A percentile compares a stretch with the other conserved stretches of the same genome.
phyloP scores from a whole-genome alignment of 257 asterid species.

The Oldenlandia corymbosa region DNA sequence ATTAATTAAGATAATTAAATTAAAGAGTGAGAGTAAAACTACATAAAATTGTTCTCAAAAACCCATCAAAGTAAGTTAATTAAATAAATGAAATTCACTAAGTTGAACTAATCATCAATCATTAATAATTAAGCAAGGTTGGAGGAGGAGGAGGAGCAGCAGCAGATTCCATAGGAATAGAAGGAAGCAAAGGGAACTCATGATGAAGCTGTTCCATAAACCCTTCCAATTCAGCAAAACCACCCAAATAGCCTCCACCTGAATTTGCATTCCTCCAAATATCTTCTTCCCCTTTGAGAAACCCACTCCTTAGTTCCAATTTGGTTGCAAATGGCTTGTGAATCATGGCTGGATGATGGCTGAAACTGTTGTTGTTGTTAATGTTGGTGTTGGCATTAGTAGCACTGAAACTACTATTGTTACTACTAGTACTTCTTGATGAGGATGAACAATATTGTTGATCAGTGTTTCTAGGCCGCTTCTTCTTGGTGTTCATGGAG shows the following conservation, averaged over 20 bases:
- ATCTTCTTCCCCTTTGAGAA: slow-evolving; percentile 67
- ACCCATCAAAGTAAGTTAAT: slow-evolving; percentile 12
- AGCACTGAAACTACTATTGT: background rate
- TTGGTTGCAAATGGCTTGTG: slow-evolving; percentile 24
- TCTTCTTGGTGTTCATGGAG: slow-evolving; percentile 5
- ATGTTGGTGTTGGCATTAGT: too few relatives aligned
- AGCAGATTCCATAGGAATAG: slow-evolving; percentile 21
- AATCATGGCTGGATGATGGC: slow-evolving; percentile 1
- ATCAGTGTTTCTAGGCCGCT: background rate
- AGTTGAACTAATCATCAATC: slow-evolving; percentile 10
- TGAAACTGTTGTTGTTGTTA: background rate
- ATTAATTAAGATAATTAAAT: too few relatives aligned
- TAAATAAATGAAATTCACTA: background rate
- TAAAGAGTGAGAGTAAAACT: slow-evolving; percentile 14
- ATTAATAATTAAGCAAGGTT: slow-evolving; percentile 34
- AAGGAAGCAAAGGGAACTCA: slow-evolving; percentile 37
- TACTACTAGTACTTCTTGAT: background rate
- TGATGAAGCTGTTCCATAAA: slow-evolving; percentile 49
- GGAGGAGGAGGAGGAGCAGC: background rate
- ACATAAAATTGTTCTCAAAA: background rate
- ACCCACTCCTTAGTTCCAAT: slow-evolving; percentile 30
- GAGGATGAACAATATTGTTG: background rate
- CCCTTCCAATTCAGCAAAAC: slow-evolving; percentile 51
- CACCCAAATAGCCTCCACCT: slow-evolving; percentile 63
- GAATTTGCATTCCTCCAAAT: slow-evolving; percentile 60